Conservation (phyloP, 805 yeast species). For the Spencermartinsiella europaea region DNA sequence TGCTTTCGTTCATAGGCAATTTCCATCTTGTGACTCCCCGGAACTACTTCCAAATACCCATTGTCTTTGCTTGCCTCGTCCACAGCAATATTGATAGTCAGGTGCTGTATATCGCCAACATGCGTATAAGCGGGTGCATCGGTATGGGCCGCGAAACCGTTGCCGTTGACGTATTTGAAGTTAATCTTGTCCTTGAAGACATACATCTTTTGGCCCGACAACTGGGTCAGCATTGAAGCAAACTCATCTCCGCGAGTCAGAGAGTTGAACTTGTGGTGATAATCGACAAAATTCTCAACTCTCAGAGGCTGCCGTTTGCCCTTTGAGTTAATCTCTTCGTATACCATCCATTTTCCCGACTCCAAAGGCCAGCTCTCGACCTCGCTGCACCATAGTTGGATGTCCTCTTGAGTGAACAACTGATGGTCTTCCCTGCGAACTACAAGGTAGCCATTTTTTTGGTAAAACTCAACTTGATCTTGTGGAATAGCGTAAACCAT, state of each 20-base stretch:
- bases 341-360: conserved; percentile 12
- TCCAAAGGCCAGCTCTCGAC: conserved; percentile 10
- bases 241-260: conserved; percentile 13
- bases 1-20: conserved; percentile 3
- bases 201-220: conserved; percentile 13
- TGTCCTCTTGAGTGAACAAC: conserved; percentile 7
- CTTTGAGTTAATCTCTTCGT: conserved; percentile 14
- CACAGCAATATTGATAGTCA: conserved; percentile 13
- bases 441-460: conserved; percentile 11
- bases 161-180: conserved; percentile 12
- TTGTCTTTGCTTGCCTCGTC: conserved; percentile 15
- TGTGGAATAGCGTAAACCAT: conserved; percentile 3
- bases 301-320: conserved; percentile 15
- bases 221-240: conserved; percentile 7
- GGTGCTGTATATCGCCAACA: conserved; percentile 12
- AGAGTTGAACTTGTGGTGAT: conserved; percentile 7
- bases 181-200: conserved; percentile 18
- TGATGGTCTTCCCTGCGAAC: conserved; percentile 10
- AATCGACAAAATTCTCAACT: conserved; percentile 12
- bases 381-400: conserved; percentile 12
- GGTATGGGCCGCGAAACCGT: conserved; percentile 15
- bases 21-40: conserved; percentile 12
- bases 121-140: conserved; percentile 18
- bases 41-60: conserved; percentile 14
- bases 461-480: conserved; percentile 8